Evolutionary conservation across 2,329 filamentous ascomycete species (phyloP).

Genomic region (Claviceps purpurea): DNA sequence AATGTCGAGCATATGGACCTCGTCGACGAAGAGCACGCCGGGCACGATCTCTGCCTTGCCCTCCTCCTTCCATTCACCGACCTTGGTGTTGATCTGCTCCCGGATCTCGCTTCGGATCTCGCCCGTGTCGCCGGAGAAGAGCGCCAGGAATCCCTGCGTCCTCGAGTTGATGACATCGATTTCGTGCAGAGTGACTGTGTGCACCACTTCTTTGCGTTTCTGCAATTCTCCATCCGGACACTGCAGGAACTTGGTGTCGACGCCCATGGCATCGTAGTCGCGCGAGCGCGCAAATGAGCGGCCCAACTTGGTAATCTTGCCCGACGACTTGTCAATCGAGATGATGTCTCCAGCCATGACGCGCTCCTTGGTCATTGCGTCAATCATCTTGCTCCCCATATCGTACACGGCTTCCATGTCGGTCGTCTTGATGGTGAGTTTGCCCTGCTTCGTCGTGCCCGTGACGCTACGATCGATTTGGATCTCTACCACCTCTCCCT

Average conservation of each 20-base stretch:
- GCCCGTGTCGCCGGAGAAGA: constrained; percentile 95
- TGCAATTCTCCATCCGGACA: constrained; percentile 96
- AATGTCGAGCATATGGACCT: constrained; percentile 99
- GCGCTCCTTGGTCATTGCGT: constrained; percentile 98
- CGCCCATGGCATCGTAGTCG: constrained; percentile 98
- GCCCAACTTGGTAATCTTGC: constrained; percentile 94
- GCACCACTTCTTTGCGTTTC: constrained; percentile 91
- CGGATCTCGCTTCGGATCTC: constrained; percentile 95
- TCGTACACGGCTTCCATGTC: constrained; percentile 99
- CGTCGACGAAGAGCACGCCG: constrained; percentile 93
- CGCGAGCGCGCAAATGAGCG: constrained; percentile 87
- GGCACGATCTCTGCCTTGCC: constrained; percentile 97
- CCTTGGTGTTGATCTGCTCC: constrained; percentile 98
- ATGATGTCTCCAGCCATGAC: constrained; percentile 98
- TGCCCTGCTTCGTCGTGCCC: constrained; percentile 93
- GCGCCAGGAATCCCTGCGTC: constrained; percentile 93
- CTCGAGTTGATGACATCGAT: constrained; percentile 99
- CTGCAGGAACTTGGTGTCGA: constrained; percentile 95
- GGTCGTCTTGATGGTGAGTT: constrained; percentile 97
- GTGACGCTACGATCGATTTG: constrained; percentile 96
- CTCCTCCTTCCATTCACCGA: constrained; percentile 98
- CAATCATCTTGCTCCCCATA: constrained; percentile 99
- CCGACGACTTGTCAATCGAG: constrained; percentile 95
- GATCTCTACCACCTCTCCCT: constrained; percentile 97
- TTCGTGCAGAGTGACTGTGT: constrained; percentile 93